Evolutionary conservation across 73 alveolate genomes (phyloP).

Genomic region (Stentor coeruleus): DNA sequence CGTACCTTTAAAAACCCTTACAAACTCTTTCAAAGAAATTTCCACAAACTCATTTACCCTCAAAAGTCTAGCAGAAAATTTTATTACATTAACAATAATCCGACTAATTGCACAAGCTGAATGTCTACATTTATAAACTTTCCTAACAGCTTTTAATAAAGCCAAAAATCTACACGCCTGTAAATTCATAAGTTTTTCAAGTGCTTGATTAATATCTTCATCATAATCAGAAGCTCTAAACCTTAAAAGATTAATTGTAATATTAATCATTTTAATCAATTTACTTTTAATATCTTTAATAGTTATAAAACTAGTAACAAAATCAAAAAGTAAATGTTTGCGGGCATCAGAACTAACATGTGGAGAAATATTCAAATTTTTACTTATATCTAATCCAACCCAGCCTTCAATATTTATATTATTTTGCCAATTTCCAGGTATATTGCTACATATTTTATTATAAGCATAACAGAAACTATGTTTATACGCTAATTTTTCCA

Average conservation of each 20-base stretch:
- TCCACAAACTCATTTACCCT: neutral
- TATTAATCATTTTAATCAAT: slow-evolving; percentile 9
- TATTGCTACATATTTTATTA: neutral
- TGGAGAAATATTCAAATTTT: neutral
- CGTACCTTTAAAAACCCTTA: neutral
- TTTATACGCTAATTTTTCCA: neutral
- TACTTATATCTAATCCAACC: neutral
- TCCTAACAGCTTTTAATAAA: neutral
- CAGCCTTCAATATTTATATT: slow-evolving; percentile 20
- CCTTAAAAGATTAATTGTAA: neutral
- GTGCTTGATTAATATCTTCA: neutral
- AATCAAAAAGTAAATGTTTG: neutral
- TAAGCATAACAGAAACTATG: neutral
- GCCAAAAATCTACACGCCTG: slow-evolving; percentile 1
- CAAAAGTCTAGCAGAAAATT: slow-evolving; percentile 7
- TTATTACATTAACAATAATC: slow-evolving; percentile 1
- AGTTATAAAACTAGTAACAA: neutral
- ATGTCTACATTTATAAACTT: neutral
- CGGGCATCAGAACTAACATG: neutral
- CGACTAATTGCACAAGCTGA: neutral
- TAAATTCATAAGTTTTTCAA: neutral
- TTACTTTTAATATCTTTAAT: neutral
- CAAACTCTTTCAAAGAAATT: neutral
- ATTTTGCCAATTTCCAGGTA: neutral
- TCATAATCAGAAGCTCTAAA: slow-evolving; percentile 14